These are phyloP conservation scores for Graphium sp. DNA, from an alignment of 2,329 filamentous ascomycete species.

Conservation along the genomic window DNA sequence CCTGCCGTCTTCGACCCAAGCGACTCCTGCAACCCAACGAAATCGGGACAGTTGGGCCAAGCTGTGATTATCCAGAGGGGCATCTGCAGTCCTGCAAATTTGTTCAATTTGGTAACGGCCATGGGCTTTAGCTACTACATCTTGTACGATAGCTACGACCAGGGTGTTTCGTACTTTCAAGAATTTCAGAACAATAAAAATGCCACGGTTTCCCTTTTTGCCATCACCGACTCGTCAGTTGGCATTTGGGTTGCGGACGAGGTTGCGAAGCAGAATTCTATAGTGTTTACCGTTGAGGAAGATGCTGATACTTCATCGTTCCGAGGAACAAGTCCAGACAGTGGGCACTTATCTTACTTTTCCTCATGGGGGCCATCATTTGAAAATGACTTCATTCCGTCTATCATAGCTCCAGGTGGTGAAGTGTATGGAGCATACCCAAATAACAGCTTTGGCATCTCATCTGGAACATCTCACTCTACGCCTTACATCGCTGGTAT, in stretches of 20 bases:
- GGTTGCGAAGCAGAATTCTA: slow-evolving; percentile 3
- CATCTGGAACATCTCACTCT: slow-evolving; percentile 8
- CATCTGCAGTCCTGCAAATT: slow-evolving; percentile 1
- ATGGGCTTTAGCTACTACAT: slow-evolving; percentile 6
- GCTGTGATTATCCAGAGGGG: slow-evolving; percentile 7
- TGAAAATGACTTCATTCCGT: slow-evolving; percentile 8
- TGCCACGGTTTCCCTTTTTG: slow-evolving; percentile 5
- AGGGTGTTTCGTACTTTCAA: slow-evolving; percentile 8
- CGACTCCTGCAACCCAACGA: slow-evolving; percentile 7
- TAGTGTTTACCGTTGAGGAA: slow-evolving; percentile 5
- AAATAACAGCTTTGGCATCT: slow-evolving; percentile 6
- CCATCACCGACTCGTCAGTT: slow-evolving; percentile 5
- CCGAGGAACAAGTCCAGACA: slow-evolving; percentile 3
- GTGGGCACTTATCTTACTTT: slow-evolving; percentile 7
- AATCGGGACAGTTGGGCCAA: slow-evolving; percentile 1
- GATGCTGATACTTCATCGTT: slow-evolving; percentile 5
- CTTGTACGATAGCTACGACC: slow-evolving; percentile 8
- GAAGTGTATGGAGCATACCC: slow-evolving; percentile 8
- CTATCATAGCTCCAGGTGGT: slow-evolving; percentile 8
- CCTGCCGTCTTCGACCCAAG: slow-evolving; percentile 5
- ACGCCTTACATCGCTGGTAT: slow-evolving; percentile 9
- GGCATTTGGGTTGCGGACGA: slow-evolving; percentile 6
- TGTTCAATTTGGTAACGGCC: slow-evolving; percentile 1
- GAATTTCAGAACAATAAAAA: no score
- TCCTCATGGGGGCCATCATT: slow-evolving; percentile 9